phyloP scores from a whole-genome alignment of 108 stramenopile genomes.

The Phaeodactylum tricornutum region DNA sequence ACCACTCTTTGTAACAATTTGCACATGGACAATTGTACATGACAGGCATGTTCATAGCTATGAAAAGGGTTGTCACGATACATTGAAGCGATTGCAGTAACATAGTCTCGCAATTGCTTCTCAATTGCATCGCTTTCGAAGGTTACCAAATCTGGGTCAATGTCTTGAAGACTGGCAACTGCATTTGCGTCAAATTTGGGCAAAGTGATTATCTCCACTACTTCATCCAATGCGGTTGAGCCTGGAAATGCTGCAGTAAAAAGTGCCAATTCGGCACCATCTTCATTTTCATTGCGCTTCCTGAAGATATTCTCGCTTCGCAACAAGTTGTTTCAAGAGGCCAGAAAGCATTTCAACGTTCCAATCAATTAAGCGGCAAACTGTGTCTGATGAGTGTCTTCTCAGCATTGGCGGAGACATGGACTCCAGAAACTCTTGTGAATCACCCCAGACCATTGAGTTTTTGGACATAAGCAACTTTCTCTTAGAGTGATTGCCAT shows the following conservation, averaged over 20 bases:
- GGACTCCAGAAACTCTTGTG: too few species aligned
- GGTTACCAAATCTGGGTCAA: background rate
- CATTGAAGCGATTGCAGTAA: constrained; percentile 1
- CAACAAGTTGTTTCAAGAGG: constrained; percentile 18
- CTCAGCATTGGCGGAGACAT: background rate
- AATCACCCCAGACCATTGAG: too few species aligned
- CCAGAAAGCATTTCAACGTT: constrained; percentile 19
- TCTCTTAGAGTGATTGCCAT: too few species aligned
- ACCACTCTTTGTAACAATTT: constrained; percentile 5
- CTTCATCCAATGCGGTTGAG: constrained; percentile 12
- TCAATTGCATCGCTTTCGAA: constrained; percentile 5
- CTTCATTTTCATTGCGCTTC: background rate
- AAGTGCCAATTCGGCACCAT: background rate
- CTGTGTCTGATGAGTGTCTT: too few species aligned
- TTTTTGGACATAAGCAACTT: too few species aligned
- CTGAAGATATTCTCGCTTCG: constrained; percentile 7
- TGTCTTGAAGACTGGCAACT: background rate
- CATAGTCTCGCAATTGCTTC: constrained; percentile 1
- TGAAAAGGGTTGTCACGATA: constrained; percentile 10
- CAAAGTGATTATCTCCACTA: constrained; percentile 18
- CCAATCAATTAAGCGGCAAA: constrained; percentile 30
- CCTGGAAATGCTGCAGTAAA: background rate
- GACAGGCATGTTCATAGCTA: constrained; percentile 11
- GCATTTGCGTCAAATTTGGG: constrained; percentile 13
- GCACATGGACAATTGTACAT: constrained; percentile 4